Percentiles rank a stretch among this genome's conserved stretches.
Conservation (phyloP, 768 basidiomycete genomes). For the Trametes cingulata region DNA sequence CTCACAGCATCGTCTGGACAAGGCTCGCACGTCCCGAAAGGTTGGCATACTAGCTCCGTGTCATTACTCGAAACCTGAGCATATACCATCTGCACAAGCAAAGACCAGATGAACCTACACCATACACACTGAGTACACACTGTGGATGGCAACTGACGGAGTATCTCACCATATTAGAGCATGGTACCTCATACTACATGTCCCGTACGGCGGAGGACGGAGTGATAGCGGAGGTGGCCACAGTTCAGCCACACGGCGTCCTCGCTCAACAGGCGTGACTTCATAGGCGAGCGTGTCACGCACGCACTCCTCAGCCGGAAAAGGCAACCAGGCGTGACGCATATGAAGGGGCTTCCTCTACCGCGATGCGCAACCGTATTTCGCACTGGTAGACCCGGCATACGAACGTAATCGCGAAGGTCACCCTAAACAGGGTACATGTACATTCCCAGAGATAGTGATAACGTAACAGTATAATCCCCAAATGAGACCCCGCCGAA, state of each 20-base stretch:
- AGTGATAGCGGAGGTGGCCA: neutral
- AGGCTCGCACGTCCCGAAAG: slow-evolving; percentile 59
- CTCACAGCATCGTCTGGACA: slow-evolving; percentile 65
- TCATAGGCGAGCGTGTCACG: neutral
- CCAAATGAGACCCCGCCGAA: no score
- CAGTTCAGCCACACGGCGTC: neutral
- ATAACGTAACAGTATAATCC: neutral
- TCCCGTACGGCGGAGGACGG: neutral
- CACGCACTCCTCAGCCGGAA: neutral
- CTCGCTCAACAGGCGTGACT: no score
- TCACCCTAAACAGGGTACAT: neutral
- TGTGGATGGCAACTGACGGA: no score
- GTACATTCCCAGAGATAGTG: neutral
- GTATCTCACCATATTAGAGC: neutral
- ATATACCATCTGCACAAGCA: neutral
- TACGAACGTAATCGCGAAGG: neutral
- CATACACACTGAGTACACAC: neutral
- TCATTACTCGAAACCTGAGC: slow-evolving; percentile 11
- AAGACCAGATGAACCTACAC: slow-evolving; percentile 8
- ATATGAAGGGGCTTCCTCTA: no score
- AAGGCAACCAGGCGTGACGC: neutral
- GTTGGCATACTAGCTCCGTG: slow-evolving; percentile 39
- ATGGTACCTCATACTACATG: slow-evolving; percentile 7
- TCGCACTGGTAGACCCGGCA: no score
- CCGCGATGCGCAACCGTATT: no score